Evolutionary conservation across 2,329 filamentous ascomycete genomes (phyloP), one percentile per base, ranked within the genome.

Genomic region (Didymella lethalis): DNA sequence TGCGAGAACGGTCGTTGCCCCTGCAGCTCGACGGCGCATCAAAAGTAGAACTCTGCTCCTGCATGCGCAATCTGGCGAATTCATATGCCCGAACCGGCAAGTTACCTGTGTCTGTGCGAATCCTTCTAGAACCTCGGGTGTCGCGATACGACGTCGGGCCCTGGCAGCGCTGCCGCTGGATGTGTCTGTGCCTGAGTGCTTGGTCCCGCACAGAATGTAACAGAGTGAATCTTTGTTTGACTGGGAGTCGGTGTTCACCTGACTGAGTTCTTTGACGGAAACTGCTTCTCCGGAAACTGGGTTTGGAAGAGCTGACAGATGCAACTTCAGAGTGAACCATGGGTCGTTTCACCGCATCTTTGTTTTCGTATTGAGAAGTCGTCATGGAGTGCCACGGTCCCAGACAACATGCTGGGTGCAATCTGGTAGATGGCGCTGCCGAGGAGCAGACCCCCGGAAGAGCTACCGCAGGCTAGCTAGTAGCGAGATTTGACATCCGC

Each of bases 61-160:
- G 56, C 56, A 59, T 54, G 26, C 25, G 45, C 49, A 46, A 50
- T 38, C 28, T 46, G 41, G 29, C 41, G 29, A 53, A 46, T 43
- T 48, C 23, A 45, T 40, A 32, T 26, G 34, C 7, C 48, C 25
- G 28, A 28, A 28, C 31, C 46, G 34, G 31, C 50, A 44, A 23
- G 29, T n/a, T 26, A 23, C 18, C 38, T 25, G 20, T 25, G 38
- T 41, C 38, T 41, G 38, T 25, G 38, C 11, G 38, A 41, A 10
- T 20, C 25, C 40, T 59, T 50, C 46, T 54, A 54, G 56, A 59
- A 54, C 46, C 56, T 51, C 56, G 50, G 56, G 50, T 50, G 32
- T 53, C 31, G 10, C 25, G 46, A 46, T 34, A 23, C 34, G 25
- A 32, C 20, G 18, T 41, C 51, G 51, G 51, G 34, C 25, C 45